Evolutionary conservation across 257 asterid species (phyloP).

Genomic region (Prunella vulgaris): DNA sequence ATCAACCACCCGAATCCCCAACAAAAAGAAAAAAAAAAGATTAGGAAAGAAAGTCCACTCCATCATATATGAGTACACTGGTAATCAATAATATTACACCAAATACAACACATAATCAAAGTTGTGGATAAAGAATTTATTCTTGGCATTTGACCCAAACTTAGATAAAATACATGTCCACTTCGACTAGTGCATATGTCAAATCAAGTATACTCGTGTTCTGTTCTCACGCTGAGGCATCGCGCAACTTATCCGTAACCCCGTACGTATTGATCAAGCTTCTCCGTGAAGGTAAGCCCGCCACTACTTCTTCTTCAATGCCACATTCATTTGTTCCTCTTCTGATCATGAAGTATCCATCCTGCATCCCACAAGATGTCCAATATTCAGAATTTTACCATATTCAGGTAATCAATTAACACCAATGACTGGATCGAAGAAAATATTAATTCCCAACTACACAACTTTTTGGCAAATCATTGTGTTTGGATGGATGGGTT

Average conservation of each 20-base stretch:
- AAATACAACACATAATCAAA: not conserved
- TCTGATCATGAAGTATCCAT: constrained; percentile 85
- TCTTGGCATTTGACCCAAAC: constrained; percentile 8
- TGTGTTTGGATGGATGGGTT: not conserved
- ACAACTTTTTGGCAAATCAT: not conserved
- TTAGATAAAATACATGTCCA: not conserved
- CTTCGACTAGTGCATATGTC: not conserved
- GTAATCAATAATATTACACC: not conserved
- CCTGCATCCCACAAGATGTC: constrained; percentile 38
- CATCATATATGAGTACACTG: not conserved
- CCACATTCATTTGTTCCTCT: constrained; percentile 96
- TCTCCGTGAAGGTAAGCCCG: constrained; percentile 73
- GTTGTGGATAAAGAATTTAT: not conserved
- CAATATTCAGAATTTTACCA: not conserved
- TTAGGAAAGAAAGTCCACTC: not conserved
- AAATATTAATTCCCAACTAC: not conserved
- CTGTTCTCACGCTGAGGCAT: constrained; percentile 41
- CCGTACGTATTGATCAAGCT: constrained; percentile 38
- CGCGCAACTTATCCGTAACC: constrained; percentile 26
- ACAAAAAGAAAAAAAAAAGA: too few relatives aligned
- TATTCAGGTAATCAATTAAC: not conserved
- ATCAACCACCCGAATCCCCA: too few relatives aligned
- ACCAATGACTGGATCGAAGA: not conserved
- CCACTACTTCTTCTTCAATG: constrained; percentile 72
- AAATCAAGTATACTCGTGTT: not conserved